These are phyloP conservation scores for Hymenoscyphus repandus DNA, from an alignment of 2,329 filamentous ascomycete species.

Conservation along the genomic window DNA sequence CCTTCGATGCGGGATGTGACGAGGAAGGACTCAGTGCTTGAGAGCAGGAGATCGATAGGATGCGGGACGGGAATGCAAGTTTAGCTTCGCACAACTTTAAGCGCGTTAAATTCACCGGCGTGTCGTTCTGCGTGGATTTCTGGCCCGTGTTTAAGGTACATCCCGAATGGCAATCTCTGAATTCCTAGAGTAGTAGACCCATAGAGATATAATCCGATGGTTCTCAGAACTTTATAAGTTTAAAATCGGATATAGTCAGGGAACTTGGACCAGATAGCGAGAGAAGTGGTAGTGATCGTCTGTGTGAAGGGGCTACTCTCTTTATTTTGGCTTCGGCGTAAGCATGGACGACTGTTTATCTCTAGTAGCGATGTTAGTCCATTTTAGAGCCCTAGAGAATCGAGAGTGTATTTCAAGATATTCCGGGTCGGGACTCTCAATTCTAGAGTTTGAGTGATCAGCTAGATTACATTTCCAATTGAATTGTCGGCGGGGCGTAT, in stretches of 20 bases:
- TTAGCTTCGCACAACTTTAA: conserved; percentile 5
- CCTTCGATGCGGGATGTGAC: conserved; percentile 11
- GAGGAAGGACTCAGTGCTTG: conserved; percentile 5
- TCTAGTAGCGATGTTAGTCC: conserved; percentile 7
- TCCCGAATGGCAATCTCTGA: conserved; percentile 13
- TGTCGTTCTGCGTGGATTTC: conserved; percentile 3
- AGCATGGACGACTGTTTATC: conserved; percentile 2
- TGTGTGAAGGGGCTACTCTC: background rate
- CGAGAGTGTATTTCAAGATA: conserved; percentile 8
- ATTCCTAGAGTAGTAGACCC: background rate
- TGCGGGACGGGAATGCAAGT: conserved; percentile 8
- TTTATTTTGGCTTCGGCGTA: background rate
- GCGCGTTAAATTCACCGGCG: conserved; percentile 9
- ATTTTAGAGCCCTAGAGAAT: conserved; percentile 8
- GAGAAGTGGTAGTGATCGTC: conserved; percentile 1
- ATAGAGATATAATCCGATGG: conserved; percentile 7
- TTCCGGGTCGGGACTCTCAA: conserved; percentile 2
- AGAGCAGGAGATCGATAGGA: conserved; percentile 8
- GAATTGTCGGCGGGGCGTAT: background rate
- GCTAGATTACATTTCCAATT: conserved; percentile 10
- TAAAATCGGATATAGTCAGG: conserved; percentile 7
- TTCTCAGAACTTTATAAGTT: conserved; percentile 9
- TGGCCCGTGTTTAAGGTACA: conserved; percentile 13
- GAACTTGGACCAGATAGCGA: conserved; percentile 10
- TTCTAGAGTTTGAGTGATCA: conserved; percentile 9